phyloP scores from a whole-genome alignment of 371 early-diverging fungal species.

The Rhizomucor miehei region DNA sequence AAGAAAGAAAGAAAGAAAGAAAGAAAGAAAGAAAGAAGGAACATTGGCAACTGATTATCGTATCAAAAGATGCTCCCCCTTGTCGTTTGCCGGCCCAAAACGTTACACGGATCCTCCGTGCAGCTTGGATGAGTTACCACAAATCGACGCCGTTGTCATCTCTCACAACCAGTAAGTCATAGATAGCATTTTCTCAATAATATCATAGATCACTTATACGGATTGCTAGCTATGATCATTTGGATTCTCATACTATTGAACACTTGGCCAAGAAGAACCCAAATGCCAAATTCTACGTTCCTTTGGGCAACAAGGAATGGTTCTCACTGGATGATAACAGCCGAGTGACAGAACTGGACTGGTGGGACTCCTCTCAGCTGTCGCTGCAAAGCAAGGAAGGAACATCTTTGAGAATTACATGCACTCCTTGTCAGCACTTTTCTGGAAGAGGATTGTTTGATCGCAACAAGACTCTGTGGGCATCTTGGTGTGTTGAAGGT shows the following conservation, averaged over 20 bases:
- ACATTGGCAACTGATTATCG: neutral
- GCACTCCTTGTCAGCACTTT: constrained; percentile 80
- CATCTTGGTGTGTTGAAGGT: constrained; percentile 60
- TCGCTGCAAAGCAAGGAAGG: constrained; percentile 16
- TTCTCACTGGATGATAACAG: constrained; percentile 51
- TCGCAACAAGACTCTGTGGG: constrained; percentile 73
- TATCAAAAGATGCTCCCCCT: constrained; percentile 56
- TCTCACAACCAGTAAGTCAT: constrained; percentile 62
- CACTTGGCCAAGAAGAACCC: constrained; percentile 41
- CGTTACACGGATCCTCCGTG: constrained; percentile 69
- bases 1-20: too few relatives aligned
- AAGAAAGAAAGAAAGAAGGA: too few relatives aligned
- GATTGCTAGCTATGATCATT: constrained; percentile 63
- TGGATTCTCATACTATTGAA: constrained; percentile 61
- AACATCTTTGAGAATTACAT: constrained; percentile 41
- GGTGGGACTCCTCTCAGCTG: constrained; percentile 70
- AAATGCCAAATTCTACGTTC: constrained; percentile 61
- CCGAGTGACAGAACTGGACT: constrained; percentile 64
- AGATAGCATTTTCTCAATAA: neutral
- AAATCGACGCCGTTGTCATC: constrained; percentile 70
- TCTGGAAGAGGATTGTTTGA: constrained; percentile 65
- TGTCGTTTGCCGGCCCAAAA: constrained; percentile 60
- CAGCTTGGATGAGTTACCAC: constrained; percentile 59
- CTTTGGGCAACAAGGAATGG: constrained; percentile 71
- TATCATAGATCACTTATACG: neutral